These are phyloP conservation scores for Yamadazyma nakazawae DNA, from an alignment of 805 yeast species.

Conservation along the genomic window DNA sequence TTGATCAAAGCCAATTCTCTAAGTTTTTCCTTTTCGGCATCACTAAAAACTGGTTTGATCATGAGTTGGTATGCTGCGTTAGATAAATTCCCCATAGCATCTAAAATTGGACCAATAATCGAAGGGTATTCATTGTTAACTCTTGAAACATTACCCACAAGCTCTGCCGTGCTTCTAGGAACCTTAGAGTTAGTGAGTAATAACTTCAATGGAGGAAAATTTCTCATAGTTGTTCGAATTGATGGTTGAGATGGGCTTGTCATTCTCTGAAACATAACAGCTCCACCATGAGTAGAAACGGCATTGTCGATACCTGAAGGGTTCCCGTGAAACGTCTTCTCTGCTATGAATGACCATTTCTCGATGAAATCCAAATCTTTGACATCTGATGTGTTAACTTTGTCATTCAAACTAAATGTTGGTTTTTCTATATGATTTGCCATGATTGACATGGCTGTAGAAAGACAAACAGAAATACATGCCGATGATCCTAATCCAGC, in stretches of 20 bases:
- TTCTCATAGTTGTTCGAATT: slow-evolving; percentile 63
- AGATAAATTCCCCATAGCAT: slow-evolving; percentile 73
- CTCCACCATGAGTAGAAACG: slow-evolving; percentile 94
- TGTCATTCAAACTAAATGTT: slow-evolving; percentile 28
- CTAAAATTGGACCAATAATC: slow-evolving; percentile 56
- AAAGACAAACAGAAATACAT: slow-evolving; percentile 77
- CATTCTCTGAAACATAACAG: slow-evolving; percentile 80
- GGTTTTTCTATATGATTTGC: slow-evolving; percentile 54
- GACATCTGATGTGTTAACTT: slow-evolving; percentile 25
- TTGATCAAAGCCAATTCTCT: slow-evolving; percentile 70
- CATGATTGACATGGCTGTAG: slow-evolving; percentile 65
- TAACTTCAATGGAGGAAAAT: slow-evolving; percentile 70
- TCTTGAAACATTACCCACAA: slow-evolving; percentile 73
- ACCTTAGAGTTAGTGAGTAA: slow-evolving; percentile 79
- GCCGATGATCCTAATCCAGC: slow-evolving; percentile 98
- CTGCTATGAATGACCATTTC: slow-evolving; percentile 88
- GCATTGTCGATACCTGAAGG: slow-evolving; percentile 97
- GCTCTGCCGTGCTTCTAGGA: slow-evolving; percentile 82
- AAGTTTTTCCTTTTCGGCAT: slow-evolving; percentile 37
- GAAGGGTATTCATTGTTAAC: slow-evolving; percentile 52
- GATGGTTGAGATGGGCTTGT: slow-evolving; percentile 50
- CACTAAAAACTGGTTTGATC: slow-evolving; percentile 48
- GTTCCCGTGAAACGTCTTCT: slow-evolving; percentile 91
- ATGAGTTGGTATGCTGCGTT: slow-evolving; percentile 67
- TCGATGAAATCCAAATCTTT: slow-evolving; percentile 63